These are phyloP conservation scores for Moniliophthora roreri DNA, from an alignment of 1,284 basidiomycete species.

Conservation along the genomic window DNA sequence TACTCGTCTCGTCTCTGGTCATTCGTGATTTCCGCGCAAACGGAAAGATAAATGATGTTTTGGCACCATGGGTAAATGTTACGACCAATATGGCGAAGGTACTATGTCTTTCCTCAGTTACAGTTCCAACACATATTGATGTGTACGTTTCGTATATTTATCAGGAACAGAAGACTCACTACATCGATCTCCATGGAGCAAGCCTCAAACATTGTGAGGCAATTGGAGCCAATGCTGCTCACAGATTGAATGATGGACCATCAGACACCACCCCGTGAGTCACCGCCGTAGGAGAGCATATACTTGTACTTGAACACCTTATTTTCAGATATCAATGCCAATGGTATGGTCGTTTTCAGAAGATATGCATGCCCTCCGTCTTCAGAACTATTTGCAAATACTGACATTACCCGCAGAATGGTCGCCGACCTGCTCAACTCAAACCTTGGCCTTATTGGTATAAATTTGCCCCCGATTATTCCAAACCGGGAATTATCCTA, in stretches of 20 bases:
- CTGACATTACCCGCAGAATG: neutral
- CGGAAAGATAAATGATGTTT: neutral
- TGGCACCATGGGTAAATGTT: neutral
- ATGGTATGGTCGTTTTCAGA: slow-evolving; percentile 1
- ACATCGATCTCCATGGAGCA: neutral
- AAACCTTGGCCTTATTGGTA: neutral
- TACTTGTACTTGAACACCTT: neutral
- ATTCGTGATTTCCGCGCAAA: neutral
- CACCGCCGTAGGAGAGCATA: neutral
- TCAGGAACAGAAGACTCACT: neutral
- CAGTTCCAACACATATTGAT: no score
- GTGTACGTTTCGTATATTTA: no score
- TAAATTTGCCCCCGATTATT: neutral
- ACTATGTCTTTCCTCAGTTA: no score
- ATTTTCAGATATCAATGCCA: neutral
- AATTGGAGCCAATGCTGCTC: neutral
- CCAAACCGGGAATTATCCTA: neutral
- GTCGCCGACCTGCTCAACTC: neutral
- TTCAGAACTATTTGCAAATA: neutral
- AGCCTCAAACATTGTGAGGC: neutral
- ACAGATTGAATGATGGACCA: neutral
- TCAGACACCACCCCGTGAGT: neutral
- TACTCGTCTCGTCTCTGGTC: neutral
- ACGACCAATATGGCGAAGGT: neutral
- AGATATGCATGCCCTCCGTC: neutral